Base-by-base conservation (phyloP, 2,329 filamentous ascomycete species). In the Trichophyton equinum region DNA sequence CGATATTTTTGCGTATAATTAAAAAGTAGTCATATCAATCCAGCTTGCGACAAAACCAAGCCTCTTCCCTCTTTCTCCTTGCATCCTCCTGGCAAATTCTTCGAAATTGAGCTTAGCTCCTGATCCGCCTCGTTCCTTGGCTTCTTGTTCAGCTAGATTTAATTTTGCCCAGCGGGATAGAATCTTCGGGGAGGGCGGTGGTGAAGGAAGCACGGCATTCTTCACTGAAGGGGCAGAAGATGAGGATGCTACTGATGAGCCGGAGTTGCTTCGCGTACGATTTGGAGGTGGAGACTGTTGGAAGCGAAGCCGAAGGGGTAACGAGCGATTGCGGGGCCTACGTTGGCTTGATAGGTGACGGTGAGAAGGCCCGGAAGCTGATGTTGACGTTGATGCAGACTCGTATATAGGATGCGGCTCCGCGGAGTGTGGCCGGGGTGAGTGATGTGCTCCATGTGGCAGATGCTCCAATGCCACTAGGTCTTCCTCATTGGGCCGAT, bases 31-130 rank as follows among this genome's bases (percentile, higher is more conserved):
- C 79, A 84, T 79, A 65, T 96, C 91, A 73, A 96, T 89, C 92
- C 92, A 97, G 68, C 84, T 89, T 62, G 89, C 89, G 55, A 96
- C 79, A 73, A 96, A 92, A 66, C 89, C 88, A 63, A 91, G 79
- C 59, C 86, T 76, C 69, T 84, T 83, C 25, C 83, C 82, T 65
- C 85, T 82, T 64, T 85, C 81, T n/a, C 79, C 79, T 66, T 84
- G 83, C 76, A 94, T 89, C 57, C 86, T 85, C 44, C 77, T 77
- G 68, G 89, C 85, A 73, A 97, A 95, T 73, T 97, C 94, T 0
- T 82, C 79, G 65, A 86, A 91, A 69, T 76, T 88, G 56, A 97
- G 77, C 68, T 85, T 83, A 0, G 90, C 92, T 74, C 72, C 74
- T 4, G 85, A 88, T 0, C 91, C 91, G n/a, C 88, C 89, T 27